Conservation (phyloP, 1,284 basidiomycete species). For the Ceraceosorus bombacis region DNA sequence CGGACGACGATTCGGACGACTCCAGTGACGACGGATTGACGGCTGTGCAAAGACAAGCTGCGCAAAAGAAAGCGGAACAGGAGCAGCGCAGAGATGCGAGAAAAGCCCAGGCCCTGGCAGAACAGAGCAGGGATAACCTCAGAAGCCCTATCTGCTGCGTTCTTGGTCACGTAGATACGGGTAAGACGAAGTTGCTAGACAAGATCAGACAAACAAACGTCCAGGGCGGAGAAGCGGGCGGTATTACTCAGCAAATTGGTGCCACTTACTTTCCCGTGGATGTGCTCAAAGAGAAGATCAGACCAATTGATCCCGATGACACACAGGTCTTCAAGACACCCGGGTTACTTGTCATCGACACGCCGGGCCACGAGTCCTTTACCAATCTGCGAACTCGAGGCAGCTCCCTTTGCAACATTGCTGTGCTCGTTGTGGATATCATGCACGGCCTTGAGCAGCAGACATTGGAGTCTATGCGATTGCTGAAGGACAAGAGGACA, state of each 20-base stretch:
- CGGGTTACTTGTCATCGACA: slow-evolving; percentile 93
- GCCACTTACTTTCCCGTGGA: slow-evolving; percentile 99
- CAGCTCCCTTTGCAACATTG: slow-evolving; percentile 96
- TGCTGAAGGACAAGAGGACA: slow-evolving; percentile 88
- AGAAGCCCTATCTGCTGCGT: slow-evolving; percentile 99
- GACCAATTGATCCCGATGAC: slow-evolving; percentile 78
- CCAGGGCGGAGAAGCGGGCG: slow-evolving; percentile 98
- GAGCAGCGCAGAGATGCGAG: slow-evolving; percentile 71
- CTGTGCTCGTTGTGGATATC: slow-evolving; percentile 97
- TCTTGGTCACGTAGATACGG: slow-evolving; percentile 97
- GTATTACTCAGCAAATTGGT: slow-evolving; percentile 99
- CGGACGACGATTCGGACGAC: slow-evolving; percentile 53
- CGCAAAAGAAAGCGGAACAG: slow-evolving; percentile 74
- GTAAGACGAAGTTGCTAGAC: slow-evolving; percentile 96
- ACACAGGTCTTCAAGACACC: slow-evolving; percentile 90
- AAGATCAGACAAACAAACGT: slow-evolving; percentile 99
- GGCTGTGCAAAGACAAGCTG: slow-evolving; percentile 56
- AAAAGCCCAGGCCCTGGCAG: slow-evolving; percentile 77
- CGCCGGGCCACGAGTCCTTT: slow-evolving; percentile 99
- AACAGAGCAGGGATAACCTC: slow-evolving; percentile 78
- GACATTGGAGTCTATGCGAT: slow-evolving; percentile 88
- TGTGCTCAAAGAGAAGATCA: slow-evolving; percentile 88
- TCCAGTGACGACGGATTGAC: slow-evolving; percentile 47
- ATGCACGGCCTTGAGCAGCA: slow-evolving; percentile 98
- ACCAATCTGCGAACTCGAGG: slow-evolving; percentile 93